phyloP scores from a whole-genome alignment of 2,329 filamentous ascomycete species.

The Nemania diffusa region DNA sequence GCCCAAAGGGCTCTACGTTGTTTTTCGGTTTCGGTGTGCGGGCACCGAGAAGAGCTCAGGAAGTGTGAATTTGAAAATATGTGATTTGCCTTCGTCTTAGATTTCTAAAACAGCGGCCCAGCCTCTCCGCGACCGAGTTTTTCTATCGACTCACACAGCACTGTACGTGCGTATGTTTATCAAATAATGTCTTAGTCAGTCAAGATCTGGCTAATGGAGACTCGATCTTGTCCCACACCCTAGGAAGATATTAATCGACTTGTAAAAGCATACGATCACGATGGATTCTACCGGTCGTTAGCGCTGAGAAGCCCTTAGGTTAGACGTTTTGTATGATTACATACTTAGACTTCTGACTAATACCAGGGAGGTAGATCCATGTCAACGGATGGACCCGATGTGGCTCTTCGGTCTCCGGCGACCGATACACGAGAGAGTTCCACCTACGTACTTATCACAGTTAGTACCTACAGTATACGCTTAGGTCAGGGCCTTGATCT shows the following conservation, averaged over 20 bases:
- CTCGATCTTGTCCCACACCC: background rate
- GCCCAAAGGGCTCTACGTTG: background rate
- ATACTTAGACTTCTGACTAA: constrained; percentile 4
- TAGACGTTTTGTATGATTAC: background rate
- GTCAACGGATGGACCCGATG: background rate
- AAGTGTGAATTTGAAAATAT: constrained; percentile 8
- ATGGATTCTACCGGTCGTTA: background rate
- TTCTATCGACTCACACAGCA: background rate
- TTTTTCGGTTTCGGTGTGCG: constrained; percentile 3
- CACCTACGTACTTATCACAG: background rate
- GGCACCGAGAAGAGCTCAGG: constrained; percentile 2
- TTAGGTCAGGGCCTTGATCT: background rate
- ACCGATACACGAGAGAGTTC: background rate
- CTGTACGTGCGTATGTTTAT: constrained; percentile 3
- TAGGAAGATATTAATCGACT: background rate
- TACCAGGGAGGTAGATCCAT: background rate
- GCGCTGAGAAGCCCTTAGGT: background rate
- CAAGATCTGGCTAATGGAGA: background rate
- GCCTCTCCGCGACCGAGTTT: background rate
- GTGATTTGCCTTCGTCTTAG: background rate
- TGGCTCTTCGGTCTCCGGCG: constrained; percentile 3
- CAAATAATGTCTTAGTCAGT: background rate
- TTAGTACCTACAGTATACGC: background rate
- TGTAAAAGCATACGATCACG: background rate
- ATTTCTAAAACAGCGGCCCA: background rate